Base-by-base conservation (phyloP, 208 protist species). In the Leishmania amazonensis region DNA sequence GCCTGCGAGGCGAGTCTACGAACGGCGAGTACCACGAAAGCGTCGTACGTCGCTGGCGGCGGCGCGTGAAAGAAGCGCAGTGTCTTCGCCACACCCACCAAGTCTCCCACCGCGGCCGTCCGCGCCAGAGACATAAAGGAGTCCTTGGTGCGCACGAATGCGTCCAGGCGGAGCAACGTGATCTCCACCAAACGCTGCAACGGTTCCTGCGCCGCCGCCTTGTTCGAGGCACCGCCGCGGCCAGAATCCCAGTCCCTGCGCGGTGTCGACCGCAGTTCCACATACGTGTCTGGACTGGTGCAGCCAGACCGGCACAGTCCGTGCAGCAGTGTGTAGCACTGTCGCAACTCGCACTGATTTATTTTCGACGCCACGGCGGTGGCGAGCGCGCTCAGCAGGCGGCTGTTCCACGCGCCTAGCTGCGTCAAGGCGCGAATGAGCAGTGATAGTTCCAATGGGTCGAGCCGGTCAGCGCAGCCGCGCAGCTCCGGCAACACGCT, bases 361-460 rank as follows among this genome's bases (percentile, higher is more conserved):
- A 91, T 79, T 24, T 87, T 84, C 57, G 73, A 49, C 65, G 84
- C 81, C 57, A 91, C 87, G 76, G 88, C 90, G 62, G 72, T 45
- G 17, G 80, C 82, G 6, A 87, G 80, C n/a, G 75, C 77, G 60
- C 83, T 85, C 74, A 97, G 78, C 47, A 96, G 79, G 0, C 87
- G 90, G 38, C 87, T 91, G 80, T 96, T 96, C 89, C 92, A 95
- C 28, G 93, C 87, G 8, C 92, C 91, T 45, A 95, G 90, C 67
- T 89, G 87, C 42, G 89, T 80, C 78, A 95, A 82, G 11, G 88
- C 79, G 65, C 89, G 94, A 24, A 96, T 76, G 21, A 96, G 68
- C 68, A 97, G 85, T 11, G 94, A 97, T 54, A 97, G 70, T 79
- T 96, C 88, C 78, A 97, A 74, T 51, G 91, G 91, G 53, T 92